These are phyloP conservation scores for Rhizophagus sp. DNA, from an alignment of 192 early-diverging fungal genomes.

Conservation along the genomic window DNA sequence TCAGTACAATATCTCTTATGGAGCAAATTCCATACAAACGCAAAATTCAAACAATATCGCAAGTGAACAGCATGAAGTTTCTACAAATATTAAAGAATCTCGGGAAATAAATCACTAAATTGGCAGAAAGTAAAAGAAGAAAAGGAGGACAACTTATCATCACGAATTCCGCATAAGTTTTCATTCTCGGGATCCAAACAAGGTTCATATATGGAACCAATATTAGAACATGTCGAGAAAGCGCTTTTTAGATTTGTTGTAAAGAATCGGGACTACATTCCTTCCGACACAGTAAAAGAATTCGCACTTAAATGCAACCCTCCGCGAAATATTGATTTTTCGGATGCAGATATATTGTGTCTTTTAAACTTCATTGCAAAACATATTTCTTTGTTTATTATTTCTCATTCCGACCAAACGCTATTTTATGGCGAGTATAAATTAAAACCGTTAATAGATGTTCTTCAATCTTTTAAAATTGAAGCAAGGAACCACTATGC, in stretches of 20 bases:
- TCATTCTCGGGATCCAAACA: conserved; percentile 23
- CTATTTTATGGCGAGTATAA: conserved; percentile 24
- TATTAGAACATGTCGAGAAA: conserved; percentile 25
- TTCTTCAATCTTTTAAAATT: conserved; percentile 28
- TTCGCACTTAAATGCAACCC: conserved; percentile 27
- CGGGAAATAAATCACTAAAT: neutral
- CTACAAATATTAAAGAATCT: no score
- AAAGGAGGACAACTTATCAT: conserved; percentile 7
- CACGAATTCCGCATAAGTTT: conserved; percentile 25
- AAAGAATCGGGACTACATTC: conserved; percentile 23
- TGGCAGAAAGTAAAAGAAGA: conserved; percentile 15
- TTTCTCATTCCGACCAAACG: conserved; percentile 20
- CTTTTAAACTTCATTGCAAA: conserved; percentile 27
- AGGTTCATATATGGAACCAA: conserved; percentile 29
- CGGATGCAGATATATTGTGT: conserved; percentile 24
- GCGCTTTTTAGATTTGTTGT: conserved; percentile 23
- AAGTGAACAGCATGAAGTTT: no score
- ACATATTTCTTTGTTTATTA: conserved; percentile 23
- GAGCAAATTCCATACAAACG: neutral
- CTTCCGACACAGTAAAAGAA: conserved; percentile 22
- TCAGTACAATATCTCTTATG: conserved; percentile 30
- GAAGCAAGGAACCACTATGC: conserved; percentile 16
- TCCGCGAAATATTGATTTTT: conserved; percentile 25
- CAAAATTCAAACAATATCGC: conserved; percentile 22
- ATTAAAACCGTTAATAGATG: conserved; percentile 25